Evolutionary conservation across 257 asterid species (phyloP), one percentile per base, ranked within the genome.

Genomic region (Parsonsia alboflavescens): DNA sequence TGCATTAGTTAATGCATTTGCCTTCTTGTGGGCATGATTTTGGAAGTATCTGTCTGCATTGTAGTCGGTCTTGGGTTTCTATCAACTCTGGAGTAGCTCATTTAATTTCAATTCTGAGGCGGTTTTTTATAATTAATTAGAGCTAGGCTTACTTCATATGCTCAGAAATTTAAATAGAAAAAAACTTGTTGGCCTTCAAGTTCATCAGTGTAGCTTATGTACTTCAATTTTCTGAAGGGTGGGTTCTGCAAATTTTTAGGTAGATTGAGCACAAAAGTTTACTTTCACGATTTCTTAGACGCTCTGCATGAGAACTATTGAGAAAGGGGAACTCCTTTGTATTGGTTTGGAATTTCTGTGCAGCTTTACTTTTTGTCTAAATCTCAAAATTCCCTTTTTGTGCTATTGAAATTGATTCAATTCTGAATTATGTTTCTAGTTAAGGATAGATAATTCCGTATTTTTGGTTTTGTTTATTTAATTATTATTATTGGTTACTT

Each of bases 31-130:
- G 16, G 78, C 10, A 22, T 21, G 50, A 28, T 7, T 63, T 62
- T 64, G 53, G 71, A 73, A 11, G 56, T 74, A 64, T 64, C 16
- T 36, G 64, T 26, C 17, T 64, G 65, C 72, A 64, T 64, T 74
- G 36, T 39, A 45, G 5, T 39, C 53, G 12, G 9, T 13, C 63
- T 8, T 15, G 64, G 53, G 6, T 61, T 28, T 73, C 15, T 73
- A 10, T 16, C 50, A 24, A 4, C 2, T 30, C 28, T 42, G 28
- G 24, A 39, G 53, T 74, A 21, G 64, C 26, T 63, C 58, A 63
- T 63, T 74, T 48, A 68, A 41, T 73, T 63, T 21, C 7, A 19
- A 54, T 41, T 22, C 33, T 2, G 21, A 5, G 41, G 49, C 26
- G 21, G 17, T 17, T 24, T 13, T 67, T 33, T 24, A 42, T 58